Conservation (phyloP, 306 rosid genomes). For the Vachellia pachyceras region DNA sequence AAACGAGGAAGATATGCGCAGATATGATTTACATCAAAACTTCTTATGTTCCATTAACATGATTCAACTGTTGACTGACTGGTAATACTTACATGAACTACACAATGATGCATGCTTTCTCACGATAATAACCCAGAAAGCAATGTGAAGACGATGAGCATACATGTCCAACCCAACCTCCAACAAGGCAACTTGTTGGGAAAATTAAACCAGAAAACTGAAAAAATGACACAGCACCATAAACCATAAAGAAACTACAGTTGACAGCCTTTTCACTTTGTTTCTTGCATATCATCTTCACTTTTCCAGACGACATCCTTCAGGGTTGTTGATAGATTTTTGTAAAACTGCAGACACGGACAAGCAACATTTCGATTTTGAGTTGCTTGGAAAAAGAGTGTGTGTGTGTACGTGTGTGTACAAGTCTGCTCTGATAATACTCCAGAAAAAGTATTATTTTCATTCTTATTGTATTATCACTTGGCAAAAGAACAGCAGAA, state of each 20-base stretch:
- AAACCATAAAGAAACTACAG: conserved; percentile 37
- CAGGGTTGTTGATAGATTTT: conserved; percentile 74
- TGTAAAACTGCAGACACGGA: conserved; percentile 75
- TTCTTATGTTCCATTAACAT: conserved; percentile 31
- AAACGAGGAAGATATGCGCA: background rate
- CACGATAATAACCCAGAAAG: conserved; percentile 50
- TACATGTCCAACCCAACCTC: conserved; percentile 42
- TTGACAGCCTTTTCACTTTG: background rate
- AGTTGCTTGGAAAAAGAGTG: background rate
- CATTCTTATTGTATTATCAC: background rate
- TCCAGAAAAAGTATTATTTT: too few relatives aligned
- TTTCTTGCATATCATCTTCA: conserved; percentile 75
- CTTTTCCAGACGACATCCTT: conserved; percentile 96
- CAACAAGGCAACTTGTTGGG: conserved; percentile 1
- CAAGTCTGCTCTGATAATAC: too few relatives aligned
- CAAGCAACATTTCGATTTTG: background rate
- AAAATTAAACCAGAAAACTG: conserved; percentile 31
- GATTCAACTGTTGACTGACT: conserved; percentile 1
- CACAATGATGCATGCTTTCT: conserved; percentile 45
- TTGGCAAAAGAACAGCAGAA: background rate
- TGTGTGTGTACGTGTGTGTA: too few relatives aligned
- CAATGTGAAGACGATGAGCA: conserved; percentile 7
- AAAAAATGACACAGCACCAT: background rate
- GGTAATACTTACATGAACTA: conserved; percentile 33
- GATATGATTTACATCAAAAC: conserved; percentile 30